These are phyloP conservation scores for Piloderma croceum DNA, from an alignment of 768 basidiomycete genomes.

Conservation along the genomic window DNA sequence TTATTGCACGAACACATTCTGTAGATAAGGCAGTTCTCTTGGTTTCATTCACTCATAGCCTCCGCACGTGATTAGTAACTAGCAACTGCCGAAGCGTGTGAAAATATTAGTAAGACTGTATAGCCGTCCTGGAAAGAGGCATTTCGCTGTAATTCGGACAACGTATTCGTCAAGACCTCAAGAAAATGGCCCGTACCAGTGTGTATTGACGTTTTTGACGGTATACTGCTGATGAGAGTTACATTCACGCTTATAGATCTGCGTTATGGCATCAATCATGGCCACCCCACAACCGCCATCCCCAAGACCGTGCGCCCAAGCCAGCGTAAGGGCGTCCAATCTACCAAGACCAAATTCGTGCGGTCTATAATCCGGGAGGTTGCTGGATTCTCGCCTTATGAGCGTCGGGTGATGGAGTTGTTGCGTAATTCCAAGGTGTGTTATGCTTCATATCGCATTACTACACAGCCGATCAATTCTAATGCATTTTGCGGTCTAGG, in stretches of 20 bases:
- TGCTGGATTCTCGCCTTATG: slow-evolving; percentile 95
- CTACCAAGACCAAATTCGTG: slow-evolving; percentile 89
- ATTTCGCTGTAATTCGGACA: slow-evolving; percentile 5
- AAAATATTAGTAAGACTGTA: slow-evolving; percentile 41
- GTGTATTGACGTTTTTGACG: slow-evolving; percentile 27
- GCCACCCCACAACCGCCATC: slow-evolving; percentile 84
- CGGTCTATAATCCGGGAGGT: slow-evolving; percentile 94
- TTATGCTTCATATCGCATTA: not conserved
- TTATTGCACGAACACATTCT: slow-evolving; percentile 5
- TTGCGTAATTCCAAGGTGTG: slow-evolving; percentile 93
- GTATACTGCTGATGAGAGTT: slow-evolving; percentile 1
- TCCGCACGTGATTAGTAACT: slow-evolving; percentile 16
- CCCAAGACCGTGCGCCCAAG: slow-evolving; percentile 70
- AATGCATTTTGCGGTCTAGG: slow-evolving; percentile 39
- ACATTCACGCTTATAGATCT: slow-evolving; percentile 48
- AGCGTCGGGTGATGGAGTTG: slow-evolving; percentile 96
- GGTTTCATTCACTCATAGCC: slow-evolving; percentile 14
- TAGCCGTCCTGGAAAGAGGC: too few relatives aligned
- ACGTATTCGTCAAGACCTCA: slow-evolving; percentile 28
- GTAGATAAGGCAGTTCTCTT: not conserved
- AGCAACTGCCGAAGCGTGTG: slow-evolving; percentile 3
- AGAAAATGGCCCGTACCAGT: slow-evolving; percentile 74
- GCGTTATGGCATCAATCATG: slow-evolving; percentile 80
- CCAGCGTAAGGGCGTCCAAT: slow-evolving; percentile 89
- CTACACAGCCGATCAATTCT: not conserved